These are phyloP conservation scores for Lichtheimia ramosa DNA, from an alignment of 371 early-diverging fungal genomes.

Conservation along the genomic window DNA sequence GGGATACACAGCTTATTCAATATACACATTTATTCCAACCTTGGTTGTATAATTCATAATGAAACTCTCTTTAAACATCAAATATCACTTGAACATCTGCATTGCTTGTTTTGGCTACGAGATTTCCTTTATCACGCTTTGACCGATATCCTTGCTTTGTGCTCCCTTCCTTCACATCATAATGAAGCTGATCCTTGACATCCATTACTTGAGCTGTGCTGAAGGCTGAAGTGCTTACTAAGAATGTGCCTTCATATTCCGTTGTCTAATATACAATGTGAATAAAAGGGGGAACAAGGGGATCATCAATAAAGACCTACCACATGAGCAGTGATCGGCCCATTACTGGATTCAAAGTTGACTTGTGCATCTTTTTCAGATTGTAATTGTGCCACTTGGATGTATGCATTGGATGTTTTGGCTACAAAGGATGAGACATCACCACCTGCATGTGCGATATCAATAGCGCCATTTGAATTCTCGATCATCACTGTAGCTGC, in stretches of 20 bases:
- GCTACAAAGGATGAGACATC: slow-evolving; percentile 5
- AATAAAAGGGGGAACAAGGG: neutral
- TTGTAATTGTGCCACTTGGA: slow-evolving; percentile 9
- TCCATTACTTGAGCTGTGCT: slow-evolving; percentile 9
- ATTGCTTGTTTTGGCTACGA: slow-evolving; percentile 7
- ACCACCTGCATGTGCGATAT: neutral
- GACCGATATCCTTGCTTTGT: slow-evolving; percentile 2
- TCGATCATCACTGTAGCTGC: slow-evolving; percentile 4
- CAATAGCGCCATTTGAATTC: slow-evolving; percentile 11
- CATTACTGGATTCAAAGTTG: slow-evolving; percentile 13
- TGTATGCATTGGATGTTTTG: slow-evolving; percentile 21
- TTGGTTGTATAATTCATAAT: neutral
- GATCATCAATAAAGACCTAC: slow-evolving; percentile 4
- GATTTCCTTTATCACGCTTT: no score
- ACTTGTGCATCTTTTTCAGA: slow-evolving; percentile 8
- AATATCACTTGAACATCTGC: slow-evolving; percentile 13
- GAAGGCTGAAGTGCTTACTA: slow-evolving; percentile 6
- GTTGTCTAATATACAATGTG: neutral
- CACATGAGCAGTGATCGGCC: slow-evolving; percentile 10
- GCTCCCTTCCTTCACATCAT: slow-evolving; percentile 1
- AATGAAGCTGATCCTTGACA: neutral
- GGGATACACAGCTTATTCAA: no score
- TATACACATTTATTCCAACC: no score
- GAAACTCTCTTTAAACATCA: slow-evolving; percentile 11
- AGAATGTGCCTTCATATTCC: slow-evolving; percentile 17